Evolutionary conservation across 2,329 filamentous ascomycete genomes (phyloP).

Genomic region (Colletotrichum filicis): DNA sequence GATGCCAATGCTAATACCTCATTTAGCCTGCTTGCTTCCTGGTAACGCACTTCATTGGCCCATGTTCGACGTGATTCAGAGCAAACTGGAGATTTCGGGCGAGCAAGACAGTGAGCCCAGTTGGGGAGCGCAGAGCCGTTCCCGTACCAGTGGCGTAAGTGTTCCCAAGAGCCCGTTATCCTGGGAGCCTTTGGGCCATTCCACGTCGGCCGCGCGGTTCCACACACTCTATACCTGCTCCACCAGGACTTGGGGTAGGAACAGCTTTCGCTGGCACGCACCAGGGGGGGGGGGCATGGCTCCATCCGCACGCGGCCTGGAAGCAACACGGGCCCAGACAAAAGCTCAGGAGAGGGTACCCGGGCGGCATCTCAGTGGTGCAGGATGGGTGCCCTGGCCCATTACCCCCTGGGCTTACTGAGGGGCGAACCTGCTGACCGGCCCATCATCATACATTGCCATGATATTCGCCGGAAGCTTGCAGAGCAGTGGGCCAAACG

Average conservation of each 20-base stretch:
- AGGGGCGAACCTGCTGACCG: slow-evolving; percentile 9
- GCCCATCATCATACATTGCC: slow-evolving; percentile 17
- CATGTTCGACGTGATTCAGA: background rate
- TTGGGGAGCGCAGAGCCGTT: slow-evolving; percentile 1
- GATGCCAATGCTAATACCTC: slow-evolving; percentile 10
- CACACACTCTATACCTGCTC: slow-evolving; percentile 23
- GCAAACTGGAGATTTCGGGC: background rate
- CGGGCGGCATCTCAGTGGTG: slow-evolving; percentile 12
- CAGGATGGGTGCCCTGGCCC: slow-evolving; percentile 3
- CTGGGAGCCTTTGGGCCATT: slow-evolving; percentile 8
- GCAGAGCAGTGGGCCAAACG: slow-evolving; percentile 11
- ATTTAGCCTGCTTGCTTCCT: slow-evolving; percentile 8
- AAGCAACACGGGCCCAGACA: slow-evolving; percentile 29
- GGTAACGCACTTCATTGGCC: slow-evolving; percentile 20
- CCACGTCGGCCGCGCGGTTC: slow-evolving; percentile 19
- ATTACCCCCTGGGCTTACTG: slow-evolving; percentile 13
- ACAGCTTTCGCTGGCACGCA: slow-evolving; percentile 23
- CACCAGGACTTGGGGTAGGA: slow-evolving; percentile 20
- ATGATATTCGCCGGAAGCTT: slow-evolving; percentile 25
- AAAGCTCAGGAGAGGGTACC: slow-evolving; percentile 33
- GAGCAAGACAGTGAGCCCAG: slow-evolving; percentile 7
- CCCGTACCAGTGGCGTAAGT: background rate
- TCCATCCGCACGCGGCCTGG: slow-evolving; percentile 32
- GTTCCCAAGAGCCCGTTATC: background rate
- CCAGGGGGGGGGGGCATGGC: slow-evolving; percentile 23